phyloP scores from a whole-genome alignment of 371 early-diverging fungal genomes.

The Zopfochytrium polystomum region DNA sequence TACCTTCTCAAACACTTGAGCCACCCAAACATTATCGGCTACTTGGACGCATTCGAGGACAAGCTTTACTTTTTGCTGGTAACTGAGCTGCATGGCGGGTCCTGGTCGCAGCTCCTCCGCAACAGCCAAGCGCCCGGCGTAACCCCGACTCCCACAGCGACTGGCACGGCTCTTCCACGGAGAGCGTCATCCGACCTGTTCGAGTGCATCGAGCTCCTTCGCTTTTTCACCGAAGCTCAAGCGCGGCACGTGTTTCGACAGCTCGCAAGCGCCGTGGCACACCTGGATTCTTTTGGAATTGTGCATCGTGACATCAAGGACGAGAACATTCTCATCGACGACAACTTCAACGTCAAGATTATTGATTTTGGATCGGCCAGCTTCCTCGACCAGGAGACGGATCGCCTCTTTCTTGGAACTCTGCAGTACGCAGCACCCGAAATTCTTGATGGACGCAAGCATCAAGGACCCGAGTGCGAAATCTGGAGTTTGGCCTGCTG shows the following conservation, averaged over 20 bases:
- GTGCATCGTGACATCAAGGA: slow-evolving; percentile 74
- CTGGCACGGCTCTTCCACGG: slow-evolving; percentile 6
- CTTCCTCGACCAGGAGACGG: slow-evolving; percentile 12
- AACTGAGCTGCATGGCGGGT: slow-evolving; percentile 75
- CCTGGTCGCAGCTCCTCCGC: slow-evolving; percentile 53
- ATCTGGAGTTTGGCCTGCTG: slow-evolving; percentile 71
- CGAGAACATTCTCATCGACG: slow-evolving; percentile 34
- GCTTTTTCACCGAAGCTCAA: slow-evolving; percentile 16
- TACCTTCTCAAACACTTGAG: slow-evolving; percentile 62
- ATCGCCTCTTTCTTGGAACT: slow-evolving; percentile 33
- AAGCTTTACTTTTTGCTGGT: slow-evolving; percentile 65
- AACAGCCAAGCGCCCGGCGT: not conserved
- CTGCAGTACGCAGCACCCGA: slow-evolving; percentile 69
- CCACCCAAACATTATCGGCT: slow-evolving; percentile 67
- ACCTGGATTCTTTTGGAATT: slow-evolving; percentile 48
- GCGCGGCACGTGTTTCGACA: slow-evolving; percentile 54
- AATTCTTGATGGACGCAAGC: slow-evolving; percentile 64
- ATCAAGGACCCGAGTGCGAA: slow-evolving; percentile 76
- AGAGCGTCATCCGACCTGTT: slow-evolving; percentile 63
- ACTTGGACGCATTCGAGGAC: slow-evolving; percentile 67
- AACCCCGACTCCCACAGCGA: not conserved
- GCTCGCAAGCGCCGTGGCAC: slow-evolving; percentile 61
- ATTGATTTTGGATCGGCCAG: slow-evolving; percentile 74
- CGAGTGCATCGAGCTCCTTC: slow-evolving; percentile 70
- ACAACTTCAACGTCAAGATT: slow-evolving; percentile 56